phyloP scores from a whole-genome alignment of 2,329 filamentous ascomycete species.

The Aspergillus ochraceus region DNA sequence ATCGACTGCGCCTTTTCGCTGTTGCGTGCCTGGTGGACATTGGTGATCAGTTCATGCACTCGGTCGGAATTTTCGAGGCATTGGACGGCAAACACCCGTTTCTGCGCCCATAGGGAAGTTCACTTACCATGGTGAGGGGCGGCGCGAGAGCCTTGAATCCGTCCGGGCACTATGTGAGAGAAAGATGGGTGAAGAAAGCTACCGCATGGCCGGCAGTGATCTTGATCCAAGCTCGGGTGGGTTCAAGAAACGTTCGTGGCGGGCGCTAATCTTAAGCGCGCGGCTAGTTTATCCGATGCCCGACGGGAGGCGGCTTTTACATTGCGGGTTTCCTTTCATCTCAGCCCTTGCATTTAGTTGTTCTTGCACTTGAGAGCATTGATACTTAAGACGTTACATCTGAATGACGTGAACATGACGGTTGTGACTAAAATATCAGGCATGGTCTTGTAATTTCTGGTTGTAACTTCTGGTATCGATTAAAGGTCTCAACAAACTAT shows the following conservation, averaged over 20 bases:
- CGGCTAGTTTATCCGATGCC: slow-evolving; percentile 17
- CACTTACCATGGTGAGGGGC: slow-evolving; percentile 31
- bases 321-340: neutral
- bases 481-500: neutral
- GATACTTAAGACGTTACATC: too few species aligned
- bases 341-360: neutral
- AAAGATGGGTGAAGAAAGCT: slow-evolving; percentile 16
- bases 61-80: neutral
- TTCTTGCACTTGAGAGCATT: neutral
- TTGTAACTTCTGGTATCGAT: neutral
- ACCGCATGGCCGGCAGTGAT: slow-evolving; percentile 22
- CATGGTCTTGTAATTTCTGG: too few species aligned
- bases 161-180: slow-evolving; percentile 16
- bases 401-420: too few species aligned
- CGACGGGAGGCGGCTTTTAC: neutral
- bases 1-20: slow-evolving; percentile 99
- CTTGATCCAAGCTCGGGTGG: slow-evolving; percentile 23
- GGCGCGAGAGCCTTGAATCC: slow-evolving; percentile 17
- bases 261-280: slow-evolving; percentile 28
- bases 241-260: slow-evolving; percentile 17
- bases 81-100: neutral
- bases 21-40: slow-evolving; percentile 72
- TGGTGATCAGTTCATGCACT: neutral
- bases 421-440: too few species aligned
- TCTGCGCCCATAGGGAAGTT: neutral